phyloP scores from a whole-genome alignment of 2,329 filamentous ascomycete genomes.

The Hirsutella rhossiliensis region DNA sequence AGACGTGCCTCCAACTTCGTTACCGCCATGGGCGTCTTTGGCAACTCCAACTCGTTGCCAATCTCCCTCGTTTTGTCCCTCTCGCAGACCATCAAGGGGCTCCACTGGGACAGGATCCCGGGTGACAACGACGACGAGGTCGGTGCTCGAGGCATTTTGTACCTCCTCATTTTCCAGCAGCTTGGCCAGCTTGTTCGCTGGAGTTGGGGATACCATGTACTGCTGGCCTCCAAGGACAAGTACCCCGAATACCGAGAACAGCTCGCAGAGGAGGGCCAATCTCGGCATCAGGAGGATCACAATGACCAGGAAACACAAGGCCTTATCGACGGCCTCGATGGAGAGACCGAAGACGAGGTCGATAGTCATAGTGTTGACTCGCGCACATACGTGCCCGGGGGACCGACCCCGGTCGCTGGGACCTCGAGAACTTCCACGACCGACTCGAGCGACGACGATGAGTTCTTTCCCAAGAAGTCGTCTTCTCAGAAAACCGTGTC shows the following conservation, averaged over 20 bases:
- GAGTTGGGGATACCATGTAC: slow-evolving; percentile 95
- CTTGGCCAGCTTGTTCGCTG: slow-evolving; percentile 89
- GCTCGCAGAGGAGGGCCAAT: slow-evolving; percentile 45
- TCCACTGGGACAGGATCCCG: slow-evolving; percentile 87
- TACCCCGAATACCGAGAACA: slow-evolving; percentile 53
- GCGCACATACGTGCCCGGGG: slow-evolving; percentile 39
- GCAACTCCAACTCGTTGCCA: slow-evolving; percentile 94
- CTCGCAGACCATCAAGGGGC: slow-evolving; percentile 78
- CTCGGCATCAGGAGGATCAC: slow-evolving; percentile 33
- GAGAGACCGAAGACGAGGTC: slow-evolving; percentile 25
- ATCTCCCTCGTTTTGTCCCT: slow-evolving; percentile 93
- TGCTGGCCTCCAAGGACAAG: slow-evolving; percentile 73
- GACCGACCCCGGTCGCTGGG: slow-evolving; percentile 39
- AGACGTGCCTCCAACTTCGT: slow-evolving; percentile 89
- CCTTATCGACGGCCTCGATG: slow-evolving; percentile 27
- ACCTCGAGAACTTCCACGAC: slow-evolving; percentile 36
- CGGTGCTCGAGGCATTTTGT: slow-evolving; percentile 83
- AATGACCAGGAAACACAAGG: slow-evolving; percentile 30
- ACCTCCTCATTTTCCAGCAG: slow-evolving; percentile 95
- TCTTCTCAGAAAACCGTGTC: slow-evolving; percentile 10
- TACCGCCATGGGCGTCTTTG: slow-evolving; percentile 92
- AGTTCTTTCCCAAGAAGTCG: slow-evolving; percentile 19
- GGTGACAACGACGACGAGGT: slow-evolving; percentile 95
- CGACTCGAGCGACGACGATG: slow-evolving; percentile 38
- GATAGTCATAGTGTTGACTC: slow-evolving; percentile 28